These are phyloP conservation scores for Picochlorum sp. DNA, from an alignment of 139 green algal species.

Conservation along the genomic window DNA sequence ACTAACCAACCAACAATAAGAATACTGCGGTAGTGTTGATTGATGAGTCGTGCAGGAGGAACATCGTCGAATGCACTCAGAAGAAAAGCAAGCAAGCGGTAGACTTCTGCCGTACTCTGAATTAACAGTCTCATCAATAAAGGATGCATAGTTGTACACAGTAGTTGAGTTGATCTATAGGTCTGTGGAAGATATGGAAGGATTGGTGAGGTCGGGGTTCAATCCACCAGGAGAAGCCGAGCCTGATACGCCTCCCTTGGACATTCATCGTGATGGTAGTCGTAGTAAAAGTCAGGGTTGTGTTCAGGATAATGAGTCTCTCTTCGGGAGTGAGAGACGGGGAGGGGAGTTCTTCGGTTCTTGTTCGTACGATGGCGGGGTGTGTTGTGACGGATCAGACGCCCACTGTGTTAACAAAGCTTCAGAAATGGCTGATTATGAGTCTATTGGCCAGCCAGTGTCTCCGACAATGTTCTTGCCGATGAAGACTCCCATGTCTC, in stretches of 20 bases:
- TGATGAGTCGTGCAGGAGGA: too few relatives aligned
- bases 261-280: too few relatives aligned
- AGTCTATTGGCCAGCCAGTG: slow-evolving; percentile 35
- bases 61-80: too few relatives aligned
- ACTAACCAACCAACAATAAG: too few relatives aligned
- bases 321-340: not conserved
- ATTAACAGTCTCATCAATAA: too few relatives aligned
- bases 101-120: too few relatives aligned
- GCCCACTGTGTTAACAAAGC: slow-evolving; percentile 51
- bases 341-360: too few relatives aligned
- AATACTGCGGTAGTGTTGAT: too few relatives aligned
- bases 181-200: not conserved
- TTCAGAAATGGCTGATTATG: slow-evolving; percentile 69
- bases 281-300: too few relatives aligned
- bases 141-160: too few relatives aligned
- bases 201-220: slow-evolving; percentile 2
- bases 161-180: too few relatives aligned
- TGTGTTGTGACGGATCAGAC: not conserved
- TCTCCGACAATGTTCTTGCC: slow-evolving; percentile 43
- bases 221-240: slow-evolving; percentile 23
- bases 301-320: not conserved
- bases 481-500: slow-evolving; percentile 59
- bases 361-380: not conserved
- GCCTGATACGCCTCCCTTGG: slow-evolving; percentile 1
- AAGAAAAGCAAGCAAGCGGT: too few relatives aligned